Base-by-base conservation (phyloP, 306 rosid species). In the Benincasa hispida region DNA sequence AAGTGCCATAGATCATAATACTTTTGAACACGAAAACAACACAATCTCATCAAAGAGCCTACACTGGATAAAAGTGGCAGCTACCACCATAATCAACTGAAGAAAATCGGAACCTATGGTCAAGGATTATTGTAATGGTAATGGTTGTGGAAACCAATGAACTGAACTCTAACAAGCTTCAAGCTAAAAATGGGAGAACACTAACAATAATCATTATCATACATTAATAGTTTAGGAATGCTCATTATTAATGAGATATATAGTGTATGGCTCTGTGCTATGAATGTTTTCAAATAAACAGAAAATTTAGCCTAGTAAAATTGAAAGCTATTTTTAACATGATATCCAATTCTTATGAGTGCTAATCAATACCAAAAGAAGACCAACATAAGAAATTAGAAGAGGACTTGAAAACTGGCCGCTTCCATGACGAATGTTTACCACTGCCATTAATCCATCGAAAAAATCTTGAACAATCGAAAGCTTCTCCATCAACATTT, bases 321-420 rank as follows among this genome's bases (percentile, higher is more conserved):
- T 72, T 18, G 59, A 27, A 34, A 50, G 37, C 19, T 35, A 18
- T n/a, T 15, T 41, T 87, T 82, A 92, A 82, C 96, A 93, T 66
- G 92, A 88, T 1, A 87, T 79, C 98, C 98, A 93, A 79, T 87
- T 91, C 90, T 93, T 93, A 57, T 89, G 93, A 83, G 92, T 88
- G 66, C 98, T 87, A 72, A 93, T 89, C 58, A 91, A 79, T 0
- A 97, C 97, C 25, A 93, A 93, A 6, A 89, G n/a, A 25, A 93
- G 85, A 55, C 98, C 98, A 0, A 93, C 92, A 15, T 84, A 83
- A 10, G n/a, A n/a, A n/a, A n/a, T n/a, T n/a, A n/a, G n/a, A n/a
- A n/a, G n/a, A n/a, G n/a, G n/a, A n/a, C n/a, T 87, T 4, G 93
- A 82, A 72, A 87, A 76, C 4, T 77, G 74, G 10, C 86, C 93